Evolutionary conservation across 148 eudicot genomes (phyloP), one percentile per base, ranked within the genome.

Genomic region (Linanthus parryae): DNA sequence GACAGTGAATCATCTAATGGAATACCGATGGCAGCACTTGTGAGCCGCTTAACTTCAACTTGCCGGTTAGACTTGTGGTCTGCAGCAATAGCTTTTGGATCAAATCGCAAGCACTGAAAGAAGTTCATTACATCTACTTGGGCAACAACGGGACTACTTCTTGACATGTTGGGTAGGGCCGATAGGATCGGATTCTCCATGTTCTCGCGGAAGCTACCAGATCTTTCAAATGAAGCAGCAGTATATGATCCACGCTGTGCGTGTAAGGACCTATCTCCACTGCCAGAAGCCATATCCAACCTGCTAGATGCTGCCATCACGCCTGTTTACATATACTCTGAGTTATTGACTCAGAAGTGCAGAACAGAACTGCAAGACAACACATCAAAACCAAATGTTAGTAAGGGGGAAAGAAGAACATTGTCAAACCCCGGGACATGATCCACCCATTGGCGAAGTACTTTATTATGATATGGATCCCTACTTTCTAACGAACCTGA

Each of bases 281-380:
- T 80, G 35, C 44, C 59, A 62, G 83, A 76, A 54, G 78, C 58
- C 47, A 56, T 58, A 64, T 83, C 83, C 44, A 73, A 76, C 64
- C 77, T 83, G 59, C 79, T 46, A 69, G 85, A 80, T 51, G 85
- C 66, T 46, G 85, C 77, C 85, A 80, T 83, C 21, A 58, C 72
- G 56, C 73, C 68, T 66, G 61, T 55, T 66, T 68, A 48, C 43
- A 24, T 66, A 59, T 68, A 60, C 30, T 60, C 58, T 70, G 58
- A 52, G 52, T 56, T 45, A 42, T 44, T 20, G 50, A 64, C 72
- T 66, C 64, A 56, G 62, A 51, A 8, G 61, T 51, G 73, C 88
- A 82, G 78, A 80, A 73, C 77, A 82, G 65, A 45, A 33, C 27
- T 27, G 56, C 55, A 54, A 23, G 12, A 46, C 46, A 18, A 67